Evolutionary conservation across 352 stramenopile genomes (phyloP), one percentile per base, ranked within the genome.

Genomic region (Phytophthora niederhauseri): DNA sequence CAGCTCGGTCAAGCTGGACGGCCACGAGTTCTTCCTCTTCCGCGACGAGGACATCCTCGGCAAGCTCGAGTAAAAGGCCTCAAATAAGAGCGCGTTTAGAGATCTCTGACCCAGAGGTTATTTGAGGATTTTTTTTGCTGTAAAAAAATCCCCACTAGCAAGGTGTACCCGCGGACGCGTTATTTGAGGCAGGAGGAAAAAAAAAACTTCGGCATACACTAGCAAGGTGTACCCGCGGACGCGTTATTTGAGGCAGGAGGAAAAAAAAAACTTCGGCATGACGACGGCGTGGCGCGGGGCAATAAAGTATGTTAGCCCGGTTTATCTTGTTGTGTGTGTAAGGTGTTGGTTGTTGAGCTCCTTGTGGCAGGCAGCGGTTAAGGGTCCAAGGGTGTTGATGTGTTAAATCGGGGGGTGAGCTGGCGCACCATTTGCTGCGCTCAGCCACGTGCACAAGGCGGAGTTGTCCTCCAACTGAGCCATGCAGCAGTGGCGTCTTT

Each of bases 1-100:
- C 63, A 97, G 82, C 64, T 77, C 95, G 59, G 85, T 99, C 36
- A 98, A 98, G 76, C 84, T 98, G 52, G 91, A 81, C 63, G 88
- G 91, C 28, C 82, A 98, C 53, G 95, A 99, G 81, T 87, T 98
- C 72, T 93, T 97, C 74, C 81, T 99, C 34, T 99, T 98, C 81
- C 85, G 97, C 70, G 94, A 99, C 78, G 94, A 98, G 31, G 97
- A 99, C 81, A 98, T 99, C 81, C 92, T 99, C 63, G 97, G 96
- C 77, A 99, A 98, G 84, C 96, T 98, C 80, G 80, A 94, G 75
- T 95, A 93, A 43, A 43, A 43, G 17, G 11, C 14, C 11, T 43
- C 34, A 43, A 26, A 26, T 26, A 26, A 15, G 6, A 31, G 28
- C 28, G 34, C 34, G 34, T 43, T 43, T 43, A 43, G 34, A 43